phyloP scores from a whole-genome alignment of 352 stramenopile species.

The Phytophthora colocasiae region DNA sequence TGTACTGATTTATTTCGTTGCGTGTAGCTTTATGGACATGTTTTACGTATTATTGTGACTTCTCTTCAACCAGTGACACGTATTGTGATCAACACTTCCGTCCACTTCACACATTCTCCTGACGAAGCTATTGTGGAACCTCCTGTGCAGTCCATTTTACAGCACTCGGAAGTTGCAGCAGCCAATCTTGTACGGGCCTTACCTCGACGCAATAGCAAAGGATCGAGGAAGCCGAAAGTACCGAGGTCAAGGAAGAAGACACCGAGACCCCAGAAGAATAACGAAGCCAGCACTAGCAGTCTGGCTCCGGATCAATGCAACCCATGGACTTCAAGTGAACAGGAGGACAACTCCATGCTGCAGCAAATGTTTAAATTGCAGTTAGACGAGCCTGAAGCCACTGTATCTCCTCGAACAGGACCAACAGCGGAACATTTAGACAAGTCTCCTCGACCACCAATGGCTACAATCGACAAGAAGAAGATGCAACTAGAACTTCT shows the following conservation, averaged over 20 bases:
- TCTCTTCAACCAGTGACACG: constrained; percentile 46
- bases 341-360: constrained; percentile 4
- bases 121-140: constrained; percentile 24
- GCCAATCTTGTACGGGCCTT: constrained; percentile 1
- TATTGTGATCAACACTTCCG: constrained; percentile 63
- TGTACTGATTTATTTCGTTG: neutral
- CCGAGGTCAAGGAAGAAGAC: constrained; percentile 8
- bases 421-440: constrained; percentile 13
- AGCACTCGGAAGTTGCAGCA: constrained; percentile 2
- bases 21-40: constrained; percentile 58
- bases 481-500: constrained; percentile 58
- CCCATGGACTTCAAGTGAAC: constrained; percentile 21
- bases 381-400: constrained; percentile 12
- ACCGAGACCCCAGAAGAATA: constrained; percentile 7
- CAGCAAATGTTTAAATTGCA: constrained; percentile 9
- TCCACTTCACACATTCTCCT: constrained; percentile 49
- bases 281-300: constrained; percentile 26
- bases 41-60: constrained; percentile 53
- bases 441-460: constrained; percentile 5
- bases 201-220: constrained; percentile 7
- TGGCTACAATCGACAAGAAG: constrained; percentile 54
- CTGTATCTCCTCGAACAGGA: constrained; percentile 13
- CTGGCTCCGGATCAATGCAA: constrained; percentile 33
- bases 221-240: constrained; percentile 2
- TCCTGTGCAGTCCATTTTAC: constrained; percentile 9